Evolutionary conservation across 331 rosid species (phyloP).

Genomic region (Dryas integrifolia): DNA sequence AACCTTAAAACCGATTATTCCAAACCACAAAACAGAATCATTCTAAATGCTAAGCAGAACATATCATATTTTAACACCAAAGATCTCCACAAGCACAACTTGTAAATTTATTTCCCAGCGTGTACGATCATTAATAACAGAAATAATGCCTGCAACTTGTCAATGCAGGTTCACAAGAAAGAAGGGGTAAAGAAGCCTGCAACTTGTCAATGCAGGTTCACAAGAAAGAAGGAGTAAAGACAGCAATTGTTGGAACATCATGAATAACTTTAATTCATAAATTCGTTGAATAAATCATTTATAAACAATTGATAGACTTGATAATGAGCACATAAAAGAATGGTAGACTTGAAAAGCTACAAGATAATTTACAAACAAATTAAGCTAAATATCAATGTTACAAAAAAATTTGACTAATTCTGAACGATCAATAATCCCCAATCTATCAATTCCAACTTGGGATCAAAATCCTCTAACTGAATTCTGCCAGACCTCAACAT

Average conservation of each 20-base stretch:
- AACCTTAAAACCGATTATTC: background rate
- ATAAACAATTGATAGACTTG: constrained; percentile 12
- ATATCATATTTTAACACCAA: background rate
- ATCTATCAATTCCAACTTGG: constrained; percentile 1
- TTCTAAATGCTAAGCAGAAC: background rate
- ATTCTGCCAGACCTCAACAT: constrained; percentile 93
- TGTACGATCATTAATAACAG: background rate
- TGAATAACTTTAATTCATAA: background rate
- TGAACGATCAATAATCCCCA: background rate
- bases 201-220: background rate
- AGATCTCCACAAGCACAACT: background rate
- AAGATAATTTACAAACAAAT: constrained; percentile 20
- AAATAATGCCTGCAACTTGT: background rate
- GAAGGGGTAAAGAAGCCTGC: background rate
- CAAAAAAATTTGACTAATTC: background rate
- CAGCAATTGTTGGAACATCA: background rate
- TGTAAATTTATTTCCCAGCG: background rate
- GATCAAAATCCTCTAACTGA: constrained; percentile 53
- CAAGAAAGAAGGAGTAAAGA: background rate
- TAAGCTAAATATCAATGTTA: background rate
- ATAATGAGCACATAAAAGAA: constrained; percentile 9
- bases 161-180: background rate
- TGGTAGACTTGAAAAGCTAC: background rate
- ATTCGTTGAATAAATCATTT: constrained; percentile 1
- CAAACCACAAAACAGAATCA: background rate